Conservation (phyloP, 495 filamentous ascomycete species). For the Hypomontagnella submonticulosa region DNA sequence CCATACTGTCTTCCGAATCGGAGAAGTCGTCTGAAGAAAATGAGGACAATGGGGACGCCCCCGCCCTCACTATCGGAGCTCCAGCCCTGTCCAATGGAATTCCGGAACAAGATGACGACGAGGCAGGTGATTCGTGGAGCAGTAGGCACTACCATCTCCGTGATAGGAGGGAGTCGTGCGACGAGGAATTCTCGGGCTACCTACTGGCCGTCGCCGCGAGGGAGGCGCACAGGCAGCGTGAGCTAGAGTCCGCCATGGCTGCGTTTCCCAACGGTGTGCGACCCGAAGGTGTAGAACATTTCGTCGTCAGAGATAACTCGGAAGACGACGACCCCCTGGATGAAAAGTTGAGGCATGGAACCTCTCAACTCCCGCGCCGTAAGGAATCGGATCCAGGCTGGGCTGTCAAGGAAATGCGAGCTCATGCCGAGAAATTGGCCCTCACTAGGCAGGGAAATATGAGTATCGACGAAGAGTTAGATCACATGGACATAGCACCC, state of each 20-base stretch:
- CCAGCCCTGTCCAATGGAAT: slow-evolving; percentile 40
- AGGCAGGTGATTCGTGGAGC: slow-evolving; percentile 52
- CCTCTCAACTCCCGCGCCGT: slow-evolving; percentile 51
- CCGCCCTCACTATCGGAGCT: slow-evolving; percentile 45
- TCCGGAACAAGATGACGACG: slow-evolving; percentile 28
- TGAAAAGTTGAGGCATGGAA: slow-evolving; percentile 51
- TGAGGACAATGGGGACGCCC: slow-evolving; percentile 38
- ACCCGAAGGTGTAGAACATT: slow-evolving; percentile 64
- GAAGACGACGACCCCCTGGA: slow-evolving; percentile 52
- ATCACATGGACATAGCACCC: slow-evolving; percentile 56
- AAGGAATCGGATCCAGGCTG: slow-evolving; percentile 61
- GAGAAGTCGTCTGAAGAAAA: slow-evolving; percentile 51
- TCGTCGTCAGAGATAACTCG: slow-evolving; percentile 64
- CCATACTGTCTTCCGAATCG: slow-evolving; percentile 50
- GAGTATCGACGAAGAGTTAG: slow-evolving; percentile 52
- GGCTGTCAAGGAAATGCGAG: slow-evolving; percentile 64
- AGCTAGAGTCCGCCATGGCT: slow-evolving; percentile 60
- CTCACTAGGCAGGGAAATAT: slow-evolving; percentile 27
- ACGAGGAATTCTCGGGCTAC: slow-evolving; percentile 77
- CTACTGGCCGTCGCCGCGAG: slow-evolving; percentile 78
- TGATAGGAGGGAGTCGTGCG: slow-evolving; percentile 67
- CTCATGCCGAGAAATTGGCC: slow-evolving; percentile 54
- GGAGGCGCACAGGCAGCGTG: slow-evolving; percentile 75
- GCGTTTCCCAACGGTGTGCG: slow-evolving; percentile 60
- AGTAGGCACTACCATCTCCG: slow-evolving; percentile 49